Evolutionary conservation across 805 yeast genomes (phyloP), one percentile per base, ranked within the genome.

Genomic region (Wickerhamiella brachini): DNA sequence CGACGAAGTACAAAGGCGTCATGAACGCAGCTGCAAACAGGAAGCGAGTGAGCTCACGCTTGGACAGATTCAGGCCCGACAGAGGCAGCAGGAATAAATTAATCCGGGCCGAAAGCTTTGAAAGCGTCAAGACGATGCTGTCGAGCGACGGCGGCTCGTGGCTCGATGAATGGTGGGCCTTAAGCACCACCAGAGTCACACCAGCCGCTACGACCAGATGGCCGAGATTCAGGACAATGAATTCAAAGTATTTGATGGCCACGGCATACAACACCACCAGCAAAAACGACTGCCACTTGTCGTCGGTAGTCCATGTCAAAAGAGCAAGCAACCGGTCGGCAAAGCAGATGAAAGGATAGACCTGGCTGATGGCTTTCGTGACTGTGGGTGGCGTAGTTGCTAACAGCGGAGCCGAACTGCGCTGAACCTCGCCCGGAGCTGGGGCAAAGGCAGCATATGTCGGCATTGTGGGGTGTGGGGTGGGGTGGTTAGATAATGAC

Each of bases 381-480:
- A 90, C 86, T 0, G 88, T 78, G 2, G 96, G 93, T 2, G 97
- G 97, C 0, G 98, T 93, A 22, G 87, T 79, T 39, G 87, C 74
- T 56, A 93, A 73, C 49, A 93, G 71, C 55, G 97, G 95, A 2
- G 95, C 84, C 1, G 93, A 76, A 54, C 76, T 65, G 46, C 67
- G 64, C 41, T 65, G 64, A 70, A 49, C 78, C 72, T 56, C 51
- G 29, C 63, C 56, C 24, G 62, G 62, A 0, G 66, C 54, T 8
- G 70, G 68, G 17, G 66, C 65, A 54, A 68, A 68, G 15, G 67
- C 57, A 13, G 71, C 71, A 51, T 62, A 60, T 6, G 67, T 66
- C 29, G 65, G 61, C 50, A 56, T 47, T 23, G 23, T 13, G 45
- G 39, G 41, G 39, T 23, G 51, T 24, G 45, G 31, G 47, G 51